A percentile compares a stretch with the other conserved stretches of the same genome.
Evolutionary conservation across 1,139 yeast genomes (phyloP).

Genomic region (Debaryomyces subglobosus): DNA sequence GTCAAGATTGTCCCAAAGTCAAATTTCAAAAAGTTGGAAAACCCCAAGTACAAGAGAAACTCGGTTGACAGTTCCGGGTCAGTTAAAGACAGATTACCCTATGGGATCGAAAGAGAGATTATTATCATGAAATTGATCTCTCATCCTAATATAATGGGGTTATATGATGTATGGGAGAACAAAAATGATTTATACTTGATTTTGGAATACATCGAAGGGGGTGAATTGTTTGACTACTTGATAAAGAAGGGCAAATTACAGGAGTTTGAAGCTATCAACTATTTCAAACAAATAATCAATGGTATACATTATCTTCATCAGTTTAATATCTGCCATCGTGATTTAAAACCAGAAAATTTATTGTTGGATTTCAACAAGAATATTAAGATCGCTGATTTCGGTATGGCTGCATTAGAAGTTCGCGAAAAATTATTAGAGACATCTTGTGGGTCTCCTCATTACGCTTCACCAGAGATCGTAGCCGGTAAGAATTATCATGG

Average conservation of each 20-base stretch:
- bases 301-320: constrained; percentile 95
- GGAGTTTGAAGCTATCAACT: constrained; percentile 86
- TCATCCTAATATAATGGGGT: constrained; percentile 93
- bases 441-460: constrained; percentile 97
- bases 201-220: constrained; percentile 95
- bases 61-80: constrained; percentile 35
- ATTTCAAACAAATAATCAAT: constrained; percentile 87
- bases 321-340: constrained; percentile 93
- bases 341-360: constrained; percentile 92
- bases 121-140: constrained; percentile 88
- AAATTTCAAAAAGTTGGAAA: constrained; percentile 56
- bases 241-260: constrained; percentile 87
- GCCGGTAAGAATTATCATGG: constrained; percentile 95
- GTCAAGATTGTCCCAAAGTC: constrained; percentile 95
- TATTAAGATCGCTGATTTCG: constrained; percentile 97
- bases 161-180: constrained; percentile 98
- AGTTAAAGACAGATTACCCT: constrained; percentile 69
- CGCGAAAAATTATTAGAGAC: constrained; percentile 85
- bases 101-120: constrained; percentile 96
- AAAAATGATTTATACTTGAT: constrained; percentile 89
- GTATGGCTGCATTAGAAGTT: constrained; percentile 99
- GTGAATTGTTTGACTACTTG: constrained; percentile 90
- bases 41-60: constrained; percentile 45
- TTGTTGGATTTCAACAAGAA: constrained; percentile 83
- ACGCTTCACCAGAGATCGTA: constrained; percentile 97